Conservation (phyloP, 2,329 filamentous ascomycete genomes). For the Trichoderma hamatum region DNA sequence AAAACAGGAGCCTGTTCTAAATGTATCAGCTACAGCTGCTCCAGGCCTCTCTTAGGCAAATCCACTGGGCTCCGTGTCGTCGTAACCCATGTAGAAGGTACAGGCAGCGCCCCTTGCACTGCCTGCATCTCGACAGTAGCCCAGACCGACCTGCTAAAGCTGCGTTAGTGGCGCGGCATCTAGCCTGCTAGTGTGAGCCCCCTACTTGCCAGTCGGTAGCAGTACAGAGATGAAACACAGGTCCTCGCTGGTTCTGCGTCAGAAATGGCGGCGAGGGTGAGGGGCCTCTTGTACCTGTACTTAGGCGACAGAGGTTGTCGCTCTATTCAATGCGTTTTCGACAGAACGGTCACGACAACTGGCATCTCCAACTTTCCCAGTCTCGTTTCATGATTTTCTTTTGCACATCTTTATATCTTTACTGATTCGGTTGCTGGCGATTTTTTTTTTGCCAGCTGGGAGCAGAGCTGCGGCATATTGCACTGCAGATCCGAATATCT, state of each 20-base stretch:
- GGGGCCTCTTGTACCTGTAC: slow-evolving; percentile 9
- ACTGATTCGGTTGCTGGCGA: not conserved
- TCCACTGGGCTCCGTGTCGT: too few relatives aligned
- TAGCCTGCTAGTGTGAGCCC: slow-evolving; percentile 11
- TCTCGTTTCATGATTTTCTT: not conserved
- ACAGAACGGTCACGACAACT: slow-evolving; percentile 13
- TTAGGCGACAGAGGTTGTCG: not conserved
- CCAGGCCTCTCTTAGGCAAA: not conserved
- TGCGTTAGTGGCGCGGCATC: slow-evolving; percentile 20
- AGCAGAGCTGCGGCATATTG: not conserved
- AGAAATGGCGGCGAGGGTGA: not conserved
- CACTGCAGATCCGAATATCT: not conserved
- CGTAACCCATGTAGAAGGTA: not conserved
- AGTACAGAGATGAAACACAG: not conserved
- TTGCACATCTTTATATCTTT: slow-evolving; percentile 3
- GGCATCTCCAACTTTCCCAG: slow-evolving; percentile 6
- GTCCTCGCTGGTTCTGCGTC: not conserved
- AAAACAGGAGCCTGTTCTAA: not conserved
- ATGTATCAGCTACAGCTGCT: not conserved
- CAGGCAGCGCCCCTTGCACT: not conserved
- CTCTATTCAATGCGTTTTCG: slow-evolving; percentile 19
- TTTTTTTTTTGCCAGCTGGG: not conserved
- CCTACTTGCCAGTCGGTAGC: not conserved
- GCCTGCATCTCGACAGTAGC: slow-evolving; percentile 1
- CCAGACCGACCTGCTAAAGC: slow-evolving; percentile 21